Conservation (phyloP, 2,329 filamentous ascomycete genomes). For the Sarocladium strictum region DNA sequence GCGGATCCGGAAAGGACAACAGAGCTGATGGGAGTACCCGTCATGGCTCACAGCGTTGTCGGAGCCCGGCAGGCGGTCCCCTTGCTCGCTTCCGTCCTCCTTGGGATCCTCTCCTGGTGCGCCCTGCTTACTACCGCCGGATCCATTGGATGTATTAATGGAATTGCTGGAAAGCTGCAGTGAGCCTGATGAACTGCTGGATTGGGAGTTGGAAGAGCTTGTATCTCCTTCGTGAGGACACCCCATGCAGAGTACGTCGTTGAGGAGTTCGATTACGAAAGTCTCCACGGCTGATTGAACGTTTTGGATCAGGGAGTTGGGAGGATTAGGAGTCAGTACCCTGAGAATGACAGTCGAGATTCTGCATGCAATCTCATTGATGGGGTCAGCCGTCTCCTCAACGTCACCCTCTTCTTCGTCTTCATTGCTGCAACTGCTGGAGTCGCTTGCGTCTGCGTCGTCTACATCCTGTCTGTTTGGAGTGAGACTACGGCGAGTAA, state of each 20-base stretch:
- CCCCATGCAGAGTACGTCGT: not conserved
- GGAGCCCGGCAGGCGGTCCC: not conserved
- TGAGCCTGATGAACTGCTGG: not conserved
- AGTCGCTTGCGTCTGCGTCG: not conserved
- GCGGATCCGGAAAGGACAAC: not conserved
- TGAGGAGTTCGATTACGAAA: constrained; percentile 15
- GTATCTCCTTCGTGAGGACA: not conserved
- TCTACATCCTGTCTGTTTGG: not conserved
- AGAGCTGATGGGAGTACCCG: not conserved
- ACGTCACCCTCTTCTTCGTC: not conserved
- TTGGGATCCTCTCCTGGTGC: not conserved
- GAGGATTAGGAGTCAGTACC: not conserved
- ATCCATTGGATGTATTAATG: not conserved
- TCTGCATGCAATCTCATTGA: not conserved
- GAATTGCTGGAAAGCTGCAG: not conserved
- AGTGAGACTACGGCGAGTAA: not conserved
- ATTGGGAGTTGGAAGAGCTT: not conserved
- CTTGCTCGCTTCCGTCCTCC: not conserved
- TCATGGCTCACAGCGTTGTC: not conserved
- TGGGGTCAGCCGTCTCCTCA: not conserved
- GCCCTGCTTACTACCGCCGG: not conserved
- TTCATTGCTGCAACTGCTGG: not conserved
- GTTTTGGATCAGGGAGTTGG: not conserved
- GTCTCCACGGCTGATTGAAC: not conserved
- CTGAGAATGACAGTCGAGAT: not conserved